A percentile compares a stretch with the other conserved stretches of the same genome.
Conservation (phyloP, 1,284 basidiomycete species). For the Puccinia brachypodii region DNA sequence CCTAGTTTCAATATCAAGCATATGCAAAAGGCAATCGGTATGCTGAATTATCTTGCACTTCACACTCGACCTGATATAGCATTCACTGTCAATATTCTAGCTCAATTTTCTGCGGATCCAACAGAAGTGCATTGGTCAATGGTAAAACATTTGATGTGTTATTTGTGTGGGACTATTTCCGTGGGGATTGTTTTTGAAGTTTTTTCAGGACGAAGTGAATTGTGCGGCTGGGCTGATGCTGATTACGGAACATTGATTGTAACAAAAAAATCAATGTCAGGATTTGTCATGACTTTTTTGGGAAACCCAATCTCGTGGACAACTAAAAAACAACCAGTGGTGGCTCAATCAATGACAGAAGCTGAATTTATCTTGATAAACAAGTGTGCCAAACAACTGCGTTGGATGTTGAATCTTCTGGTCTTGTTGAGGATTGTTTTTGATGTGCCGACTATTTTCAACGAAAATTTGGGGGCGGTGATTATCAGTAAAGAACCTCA, state of each 20-base stretch:
- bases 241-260: not conserved
- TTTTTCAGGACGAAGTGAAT: no score
- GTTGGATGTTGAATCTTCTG: conserved; percentile 3
- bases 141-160: not conserved
- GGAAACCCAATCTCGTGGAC: conserved; percentile 1
- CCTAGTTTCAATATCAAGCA: not conserved
- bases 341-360: not conserved
- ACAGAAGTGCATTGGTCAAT: not conserved
- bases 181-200: not conserved
- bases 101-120: not conserved
- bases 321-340: conserved; percentile 5
- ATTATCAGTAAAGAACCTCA: not conserved
- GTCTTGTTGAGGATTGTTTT: not conserved
- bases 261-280: not conserved
- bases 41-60: not conserved
- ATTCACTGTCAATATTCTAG: conserved; percentile 10
- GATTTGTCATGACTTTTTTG: not conserved
- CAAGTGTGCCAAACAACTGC: conserved; percentile 8
- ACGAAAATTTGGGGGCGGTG: conserved; percentile 4
- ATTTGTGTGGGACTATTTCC: not conserved
- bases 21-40: conserved; percentile 17
- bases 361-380: not conserved
- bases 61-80: conserved; percentile 4
- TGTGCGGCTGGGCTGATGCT: conserved; percentile 18
- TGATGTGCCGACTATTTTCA: not conserved